A percentile compares a stretch with the other conserved stretches of the same genome.
Evolutionary conservation across 495 filamentous ascomycete species (phyloP).

Genomic region (Daldinia loculata): DNA sequence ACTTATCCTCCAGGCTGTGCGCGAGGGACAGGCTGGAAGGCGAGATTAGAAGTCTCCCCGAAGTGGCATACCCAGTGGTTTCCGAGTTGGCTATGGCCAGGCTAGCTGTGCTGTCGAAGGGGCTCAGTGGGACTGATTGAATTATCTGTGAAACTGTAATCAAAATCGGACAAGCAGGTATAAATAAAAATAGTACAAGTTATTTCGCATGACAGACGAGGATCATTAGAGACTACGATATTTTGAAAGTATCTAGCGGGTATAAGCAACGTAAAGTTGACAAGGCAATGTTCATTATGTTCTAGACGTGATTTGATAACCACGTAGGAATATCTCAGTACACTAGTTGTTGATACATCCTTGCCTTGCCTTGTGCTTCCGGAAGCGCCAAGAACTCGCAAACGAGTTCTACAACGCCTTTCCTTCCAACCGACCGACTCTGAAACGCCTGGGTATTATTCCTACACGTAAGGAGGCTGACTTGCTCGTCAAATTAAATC

Average conservation of each 20-base stretch:
- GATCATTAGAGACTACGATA: not conserved
- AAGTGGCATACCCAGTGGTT: not conserved
- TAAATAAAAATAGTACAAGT: constrained; percentile 38
- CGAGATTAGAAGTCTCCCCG: constrained; percentile 40
- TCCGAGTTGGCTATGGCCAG: constrained; percentile 2
- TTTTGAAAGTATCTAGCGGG: not conserved
- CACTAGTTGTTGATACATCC: not conserved
- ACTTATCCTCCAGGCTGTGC: constrained; percentile 83
- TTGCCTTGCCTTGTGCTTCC: not conserved
- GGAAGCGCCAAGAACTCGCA: constrained; percentile 1
- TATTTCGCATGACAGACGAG: not conserved
- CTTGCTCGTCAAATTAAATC: constrained; percentile 8
- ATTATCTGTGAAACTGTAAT: constrained; percentile 26
- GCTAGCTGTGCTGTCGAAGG: not conserved
- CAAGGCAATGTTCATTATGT: not conserved
- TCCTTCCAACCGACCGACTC: constrained; percentile 10
- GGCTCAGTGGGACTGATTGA: not conserved
- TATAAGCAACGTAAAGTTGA: not conserved
- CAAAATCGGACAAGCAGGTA: constrained; percentile 30
- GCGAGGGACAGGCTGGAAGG: constrained; percentile 53
- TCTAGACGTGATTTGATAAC: not conserved
- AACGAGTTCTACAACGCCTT: constrained; percentile 3
- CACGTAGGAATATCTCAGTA: not conserved
- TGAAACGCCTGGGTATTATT: constrained; percentile 38
- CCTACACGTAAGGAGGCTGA: constrained; percentile 18